Base-by-base conservation (phyloP, 2,329 filamentous ascomycete species). In the Nothophoma quercina region DNA sequence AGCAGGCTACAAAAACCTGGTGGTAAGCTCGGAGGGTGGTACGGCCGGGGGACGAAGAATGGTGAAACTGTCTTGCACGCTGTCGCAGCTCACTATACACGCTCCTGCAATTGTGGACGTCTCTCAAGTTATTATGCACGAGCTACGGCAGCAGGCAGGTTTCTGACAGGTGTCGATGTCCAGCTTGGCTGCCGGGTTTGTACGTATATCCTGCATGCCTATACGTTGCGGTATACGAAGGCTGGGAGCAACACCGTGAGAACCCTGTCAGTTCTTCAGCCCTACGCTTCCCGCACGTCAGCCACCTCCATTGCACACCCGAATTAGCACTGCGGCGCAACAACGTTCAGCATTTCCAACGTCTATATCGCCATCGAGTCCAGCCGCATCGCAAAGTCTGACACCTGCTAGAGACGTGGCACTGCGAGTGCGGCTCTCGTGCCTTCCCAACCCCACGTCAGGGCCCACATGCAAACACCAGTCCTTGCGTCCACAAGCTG, bases 21-120 rank as follows among this genome's bases (percentile, higher is more conserved):
- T 38, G 36, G 42, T 47, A 18, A 21, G 35, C 19, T 38, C 51
- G 46, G 51, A 51, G 34, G 33, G 41, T 45, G 13, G 36, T 46
- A 55, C 51, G 51, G 51, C 51, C 51, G 51, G 51, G 32, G 46
- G 45, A 51, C 34, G 42, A 50, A 38, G 45, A 41, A 50, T 41
- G 45, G 44, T 45, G 40, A 49, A 45, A 30, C 34, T 40, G 44
- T 44, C 44, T 50, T 48, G 46, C 25, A 40, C n/a, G 33, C 28
- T 30, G 34, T 43, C 33, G 32, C 40, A 19, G 16, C 16, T 55
- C 42, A 51, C 45, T 42, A 36, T 26, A 45, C 28, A 41, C 21
- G 33, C 29, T 26, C 34, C 23, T 13, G 19, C 15, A 42, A 10
- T 19, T 25, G 2, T 18, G 34, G 8, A 15, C n/a, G 21, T n/a